Evolutionary conservation across 768 basidiomycete genomes (phyloP).

Genomic region (Agrocybe praecox): DNA sequence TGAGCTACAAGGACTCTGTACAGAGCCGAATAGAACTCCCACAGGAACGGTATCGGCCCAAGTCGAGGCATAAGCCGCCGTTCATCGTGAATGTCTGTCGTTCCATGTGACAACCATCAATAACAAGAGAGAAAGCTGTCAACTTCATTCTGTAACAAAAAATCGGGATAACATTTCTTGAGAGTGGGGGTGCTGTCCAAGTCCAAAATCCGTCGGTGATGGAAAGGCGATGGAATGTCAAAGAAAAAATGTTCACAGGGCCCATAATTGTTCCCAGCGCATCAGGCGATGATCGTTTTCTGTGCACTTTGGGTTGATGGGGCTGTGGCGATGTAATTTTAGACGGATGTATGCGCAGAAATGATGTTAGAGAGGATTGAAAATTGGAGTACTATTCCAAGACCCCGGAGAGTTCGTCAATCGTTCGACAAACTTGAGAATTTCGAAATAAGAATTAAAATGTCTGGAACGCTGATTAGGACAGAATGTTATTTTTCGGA

Average conservation of each 20-base stretch:
- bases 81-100: not conserved
- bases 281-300: constrained; percentile 10
- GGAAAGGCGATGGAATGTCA: constrained; percentile 1
- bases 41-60: not conserved
- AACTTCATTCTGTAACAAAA: constrained; percentile 1
- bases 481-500: too few species aligned
- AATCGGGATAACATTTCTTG: not conserved
- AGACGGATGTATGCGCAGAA: not conserved
- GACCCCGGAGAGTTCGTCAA: too few species aligned
- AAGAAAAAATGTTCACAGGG: not conserved
- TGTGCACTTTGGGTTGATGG: not conserved
- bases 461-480: too few species aligned
- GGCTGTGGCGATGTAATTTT: not conserved
- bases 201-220: constrained; percentile 3
- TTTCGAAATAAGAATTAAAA: too few species aligned
- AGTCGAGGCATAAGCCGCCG: not conserved
- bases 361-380: too few species aligned
- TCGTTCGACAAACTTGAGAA: too few species aligned
- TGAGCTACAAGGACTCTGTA: too few species aligned
- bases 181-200: not conserved
- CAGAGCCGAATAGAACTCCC: not conserved
- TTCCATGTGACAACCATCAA: constrained; percentile 9
- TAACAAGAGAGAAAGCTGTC: constrained; percentile 6
- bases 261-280: not conserved
- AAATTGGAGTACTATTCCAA: too few species aligned